phyloP scores from a whole-genome alignment of 2,329 filamentous ascomycete genomes.

The Phialophora chinensis region DNA sequence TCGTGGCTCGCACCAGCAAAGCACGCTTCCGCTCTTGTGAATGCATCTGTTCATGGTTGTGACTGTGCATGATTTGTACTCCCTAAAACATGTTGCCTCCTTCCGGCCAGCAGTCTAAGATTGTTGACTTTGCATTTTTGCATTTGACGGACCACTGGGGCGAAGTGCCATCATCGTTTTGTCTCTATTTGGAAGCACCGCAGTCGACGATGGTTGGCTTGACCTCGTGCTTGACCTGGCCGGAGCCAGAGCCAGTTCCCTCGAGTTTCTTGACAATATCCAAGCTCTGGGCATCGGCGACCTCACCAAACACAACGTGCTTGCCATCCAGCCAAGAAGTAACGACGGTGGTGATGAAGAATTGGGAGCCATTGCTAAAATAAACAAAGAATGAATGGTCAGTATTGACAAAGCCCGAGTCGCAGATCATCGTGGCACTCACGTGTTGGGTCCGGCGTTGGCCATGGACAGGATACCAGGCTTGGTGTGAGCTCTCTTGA shows the following conservation, averaged over 20 bases:
- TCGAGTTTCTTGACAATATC: slow-evolving; percentile 65
- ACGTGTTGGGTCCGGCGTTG: slow-evolving; percentile 81
- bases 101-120: slow-evolving; percentile 5
- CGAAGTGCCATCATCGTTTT: not conserved
- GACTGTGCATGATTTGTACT: slow-evolving; percentile 14
- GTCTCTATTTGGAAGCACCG: slow-evolving; percentile 47
- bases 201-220: slow-evolving; percentile 61
- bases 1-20: slow-evolving; percentile 19
- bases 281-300: slow-evolving; percentile 62
- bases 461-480: slow-evolving; percentile 70
- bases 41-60: slow-evolving; percentile 14
- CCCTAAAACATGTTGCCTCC: slow-evolving; percentile 13
- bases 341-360: slow-evolving; percentile 73
- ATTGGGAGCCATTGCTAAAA: slow-evolving; percentile 71
- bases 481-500: slow-evolving; percentile 71
- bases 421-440: slow-evolving; percentile 43
- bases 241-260: slow-evolving; percentile 61
- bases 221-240: slow-evolving; percentile 58
- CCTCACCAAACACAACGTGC: slow-evolving; percentile 72
- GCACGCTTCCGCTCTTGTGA: slow-evolving; percentile 19
- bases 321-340: slow-evolving; percentile 71
- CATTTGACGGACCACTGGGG: slow-evolving; percentile 4
- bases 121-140: slow-evolving; percentile 1
- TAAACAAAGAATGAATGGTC: slow-evolving; percentile 16
- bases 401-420: not conserved